Conservation (phyloP, 148 eudicot species). For the Amaranthus cruentus region DNA sequence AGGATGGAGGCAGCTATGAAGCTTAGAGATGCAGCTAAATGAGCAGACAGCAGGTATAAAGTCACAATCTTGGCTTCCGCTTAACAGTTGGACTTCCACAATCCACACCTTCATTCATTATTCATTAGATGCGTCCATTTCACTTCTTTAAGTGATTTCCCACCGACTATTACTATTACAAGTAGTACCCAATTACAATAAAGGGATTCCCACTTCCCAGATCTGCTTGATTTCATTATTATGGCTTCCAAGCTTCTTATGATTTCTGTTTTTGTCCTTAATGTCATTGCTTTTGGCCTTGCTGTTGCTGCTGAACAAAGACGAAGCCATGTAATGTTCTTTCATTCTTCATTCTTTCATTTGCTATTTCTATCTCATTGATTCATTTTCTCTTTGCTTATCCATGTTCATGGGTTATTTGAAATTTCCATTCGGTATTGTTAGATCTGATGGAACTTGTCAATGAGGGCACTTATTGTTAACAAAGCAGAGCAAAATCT, state of each 20-base stretch:
- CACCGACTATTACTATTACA: too few relatives aligned
- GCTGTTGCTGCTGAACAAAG: constrained; percentile 86
- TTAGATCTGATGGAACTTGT: constrained; percentile 13
- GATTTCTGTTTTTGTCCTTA: constrained; percentile 39
- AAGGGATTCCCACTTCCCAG: not conserved
- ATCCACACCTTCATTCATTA: too few relatives aligned
- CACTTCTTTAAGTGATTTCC: too few relatives aligned
- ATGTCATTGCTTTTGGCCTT: constrained; percentile 67
- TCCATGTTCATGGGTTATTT: constrained; percentile 1
- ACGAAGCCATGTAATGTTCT: constrained; percentile 50
- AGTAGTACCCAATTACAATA: too few relatives aligned
- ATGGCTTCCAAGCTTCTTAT: constrained; percentile 71
- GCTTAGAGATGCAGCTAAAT: too few relatives aligned
- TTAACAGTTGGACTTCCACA: too few relatives aligned
- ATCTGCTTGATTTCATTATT: constrained; percentile 4
- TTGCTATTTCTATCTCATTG: not conserved
- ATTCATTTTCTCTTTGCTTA: constrained; percentile 3
- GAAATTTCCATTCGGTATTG: not conserved
- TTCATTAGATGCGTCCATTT: too few relatives aligned
- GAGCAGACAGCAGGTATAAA: too few relatives aligned
- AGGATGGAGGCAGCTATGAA: too few relatives aligned
- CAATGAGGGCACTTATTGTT: not conserved
- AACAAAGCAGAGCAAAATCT: not conserved
- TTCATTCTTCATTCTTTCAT: not conserved
- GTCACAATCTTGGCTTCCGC: too few relatives aligned